phyloP scores from a whole-genome alignment of 768 basidiomycete species.

The Mycena vitilis region DNA sequence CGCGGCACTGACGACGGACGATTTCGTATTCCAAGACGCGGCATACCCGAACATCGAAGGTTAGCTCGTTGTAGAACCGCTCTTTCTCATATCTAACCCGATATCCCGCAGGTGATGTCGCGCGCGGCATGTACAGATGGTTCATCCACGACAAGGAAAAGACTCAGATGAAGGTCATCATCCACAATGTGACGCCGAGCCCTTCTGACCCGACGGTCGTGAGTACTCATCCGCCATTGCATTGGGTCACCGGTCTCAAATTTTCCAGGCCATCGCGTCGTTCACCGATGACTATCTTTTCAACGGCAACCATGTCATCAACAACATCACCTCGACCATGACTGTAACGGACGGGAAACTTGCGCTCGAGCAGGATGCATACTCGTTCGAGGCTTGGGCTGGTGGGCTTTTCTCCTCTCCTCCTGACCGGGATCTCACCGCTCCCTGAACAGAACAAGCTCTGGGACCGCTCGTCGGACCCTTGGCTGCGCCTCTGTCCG shows the following conservation, averaged over 20 bases:
- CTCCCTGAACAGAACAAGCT: constrained; percentile 8
- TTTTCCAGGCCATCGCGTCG: constrained; percentile 14
- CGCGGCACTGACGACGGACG: constrained; percentile 15
- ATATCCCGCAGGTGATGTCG: constrained; percentile 7
- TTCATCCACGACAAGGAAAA: constrained; percentile 20
- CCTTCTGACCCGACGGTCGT: constrained; percentile 11
- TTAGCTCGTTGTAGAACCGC: neutral
- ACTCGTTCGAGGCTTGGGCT: constrained; percentile 24
- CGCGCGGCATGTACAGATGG: constrained; percentile 24
- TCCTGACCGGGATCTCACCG: neutral
- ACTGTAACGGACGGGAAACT: constrained; percentile 4
- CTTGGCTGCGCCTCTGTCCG: constrained; percentile 2
- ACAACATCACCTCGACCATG: constrained; percentile 26
- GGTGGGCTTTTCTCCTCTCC: neutral
- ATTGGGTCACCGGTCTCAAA: neutral
- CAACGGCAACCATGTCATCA: constrained; percentile 24
- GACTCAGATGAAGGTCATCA: constrained; percentile 25
- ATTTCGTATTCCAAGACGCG: constrained; percentile 16
- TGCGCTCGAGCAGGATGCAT: constrained; percentile 10
- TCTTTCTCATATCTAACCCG: neutral
- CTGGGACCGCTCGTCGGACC: constrained; percentile 18
- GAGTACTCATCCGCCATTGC: neutral
- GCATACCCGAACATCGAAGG: constrained; percentile 21
- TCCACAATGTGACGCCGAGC: constrained; percentile 21
- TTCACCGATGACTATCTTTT: constrained; percentile 24